Evolutionary conservation across 2,329 filamentous ascomycete genomes (phyloP), one percentile per base, ranked within the genome.

Genomic region (Raffaelea arxii): DNA sequence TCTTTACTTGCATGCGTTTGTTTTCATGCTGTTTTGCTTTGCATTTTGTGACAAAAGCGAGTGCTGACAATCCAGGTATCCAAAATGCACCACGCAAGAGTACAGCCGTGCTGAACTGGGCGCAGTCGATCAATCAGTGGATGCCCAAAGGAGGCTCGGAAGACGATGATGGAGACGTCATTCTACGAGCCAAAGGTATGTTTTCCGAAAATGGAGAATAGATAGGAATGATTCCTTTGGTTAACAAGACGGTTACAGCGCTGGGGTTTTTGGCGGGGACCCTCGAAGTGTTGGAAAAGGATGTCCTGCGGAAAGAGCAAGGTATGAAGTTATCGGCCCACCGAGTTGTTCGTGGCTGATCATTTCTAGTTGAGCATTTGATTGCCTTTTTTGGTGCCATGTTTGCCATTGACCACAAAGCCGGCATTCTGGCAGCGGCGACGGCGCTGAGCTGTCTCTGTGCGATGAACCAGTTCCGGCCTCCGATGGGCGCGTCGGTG

Each of bases 371-470:
- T 25, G 53, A 58, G 16, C 55, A 55, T 3, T 55, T 63, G 9
- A 52, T 77, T 23, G 63, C 64, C 30, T 80, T 78, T 61, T 80
- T 80, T 47, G 70, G 71, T 14, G 70, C 72, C 48, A 75, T 79
- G 65, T 79, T 78, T 52, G 72, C 72, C 3, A 70, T 74, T 45
- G 75, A 79, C 51, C 74, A 78, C 60, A 75, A 75, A 55, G 75
- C 74, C n/a, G 76, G 76, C 36, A 70, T 79, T 46, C 61, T 74
- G 38, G 68, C 75, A 1, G 74, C 75, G 3, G 65, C 74, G 4
- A 72, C 68, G 39, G 75, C 75, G 2, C 59, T 79, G n/a, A 64
- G 65, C 1, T 65, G 67, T 24, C 69, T 79, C 41, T 64, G 63
- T 37, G 54, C 56, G 41, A 77, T 76, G 69, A 70, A 68, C 43